phyloP scores from a whole-genome alignment of 1,284 basidiomycete species.

The Microbotryum silenes-acaulis region DNA sequence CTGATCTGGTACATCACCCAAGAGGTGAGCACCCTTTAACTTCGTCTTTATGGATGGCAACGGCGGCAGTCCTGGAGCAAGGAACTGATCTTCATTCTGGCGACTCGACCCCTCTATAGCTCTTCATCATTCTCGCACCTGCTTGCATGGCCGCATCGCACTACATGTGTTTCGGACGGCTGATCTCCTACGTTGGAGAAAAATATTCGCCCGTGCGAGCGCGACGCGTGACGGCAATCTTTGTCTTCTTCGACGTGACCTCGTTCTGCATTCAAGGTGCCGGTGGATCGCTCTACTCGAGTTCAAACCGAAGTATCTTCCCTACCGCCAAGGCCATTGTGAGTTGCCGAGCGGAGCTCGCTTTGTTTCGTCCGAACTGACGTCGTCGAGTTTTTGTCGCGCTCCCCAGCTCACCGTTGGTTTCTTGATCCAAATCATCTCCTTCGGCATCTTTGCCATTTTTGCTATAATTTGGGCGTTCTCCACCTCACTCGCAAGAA shows the following conservation, averaged over 20 bases:
- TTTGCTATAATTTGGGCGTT: conserved; percentile 19
- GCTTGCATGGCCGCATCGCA: conserved; percentile 21
- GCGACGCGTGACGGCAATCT: conserved; percentile 24
- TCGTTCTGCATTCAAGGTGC: conserved; percentile 29
- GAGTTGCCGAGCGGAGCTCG: neutral
- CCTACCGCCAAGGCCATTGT: conserved; percentile 23
- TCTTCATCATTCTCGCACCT: conserved; percentile 24
- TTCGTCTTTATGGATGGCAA: neutral
- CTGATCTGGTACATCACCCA: conserved; percentile 18
- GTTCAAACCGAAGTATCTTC: conserved; percentile 15
- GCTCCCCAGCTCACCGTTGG: conserved; percentile 18
- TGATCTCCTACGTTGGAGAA: conserved; percentile 25
- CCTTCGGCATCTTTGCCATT: conserved; percentile 20
- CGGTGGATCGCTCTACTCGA: conserved; percentile 24
- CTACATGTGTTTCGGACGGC: conserved; percentile 19
- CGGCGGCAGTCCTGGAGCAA: neutral
- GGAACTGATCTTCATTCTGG: neutral
- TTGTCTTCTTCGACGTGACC: conserved; percentile 16
- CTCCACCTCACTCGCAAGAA: no score
- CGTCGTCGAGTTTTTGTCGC: neutral
- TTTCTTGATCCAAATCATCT: conserved; percentile 28
- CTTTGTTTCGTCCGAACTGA: neutral
- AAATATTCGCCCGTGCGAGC: conserved; percentile 16
- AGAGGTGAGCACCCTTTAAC: conserved; percentile 2
- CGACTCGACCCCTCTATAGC: neutral